A percentile compares a stretch with the other conserved stretches of the same genome.
Evolutionary conservation across 2,329 filamentous ascomycete genomes (phyloP).

Genomic region (Trichophyton simii): DNA sequence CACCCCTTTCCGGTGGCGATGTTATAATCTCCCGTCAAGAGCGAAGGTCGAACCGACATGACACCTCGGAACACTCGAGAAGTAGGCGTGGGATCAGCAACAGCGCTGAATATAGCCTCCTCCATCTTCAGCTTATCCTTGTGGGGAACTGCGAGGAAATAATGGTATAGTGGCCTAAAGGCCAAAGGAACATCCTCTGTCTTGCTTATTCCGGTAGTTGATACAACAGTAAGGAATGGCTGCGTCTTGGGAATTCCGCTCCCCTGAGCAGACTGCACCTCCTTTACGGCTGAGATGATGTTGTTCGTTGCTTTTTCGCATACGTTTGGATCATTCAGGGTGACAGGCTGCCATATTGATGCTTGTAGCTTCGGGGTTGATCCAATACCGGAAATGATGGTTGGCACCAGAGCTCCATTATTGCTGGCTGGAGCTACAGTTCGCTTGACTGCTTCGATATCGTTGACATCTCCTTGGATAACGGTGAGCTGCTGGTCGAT

Average conservation of each 20-base stretch:
- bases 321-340: constrained; percentile 18
- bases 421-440: constrained; percentile 22
- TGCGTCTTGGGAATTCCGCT: background rate
- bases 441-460: constrained; percentile 29
- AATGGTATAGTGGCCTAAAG: constrained; percentile 15
- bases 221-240: constrained; percentile 17
- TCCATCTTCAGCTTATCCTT: constrained; percentile 17
- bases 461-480: constrained; percentile 36
- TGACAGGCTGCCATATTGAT: constrained; percentile 15
- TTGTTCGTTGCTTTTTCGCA: constrained; percentile 16
- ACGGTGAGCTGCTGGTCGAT: constrained; percentile 35
- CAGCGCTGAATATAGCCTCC: constrained; percentile 11
- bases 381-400: constrained; percentile 36
- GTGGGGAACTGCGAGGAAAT: constrained; percentile 19
- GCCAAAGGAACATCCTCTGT: constrained; percentile 12
- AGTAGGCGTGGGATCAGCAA: constrained; percentile 14
- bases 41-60: constrained; percentile 19
- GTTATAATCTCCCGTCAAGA: constrained; percentile 17
- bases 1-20: constrained; percentile 13
- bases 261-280: constrained; percentile 11
- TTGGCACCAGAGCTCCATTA: constrained; percentile 25
- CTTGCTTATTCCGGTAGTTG: constrained; percentile 18
- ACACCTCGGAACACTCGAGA: constrained; percentile 14
- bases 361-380: constrained; percentile 17
- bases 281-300: constrained; percentile 15